These are phyloP conservation scores for Hypoxylon sp. DNA, from an alignment of 2,329 filamentous ascomycete genomes.

Conservation along the genomic window DNA sequence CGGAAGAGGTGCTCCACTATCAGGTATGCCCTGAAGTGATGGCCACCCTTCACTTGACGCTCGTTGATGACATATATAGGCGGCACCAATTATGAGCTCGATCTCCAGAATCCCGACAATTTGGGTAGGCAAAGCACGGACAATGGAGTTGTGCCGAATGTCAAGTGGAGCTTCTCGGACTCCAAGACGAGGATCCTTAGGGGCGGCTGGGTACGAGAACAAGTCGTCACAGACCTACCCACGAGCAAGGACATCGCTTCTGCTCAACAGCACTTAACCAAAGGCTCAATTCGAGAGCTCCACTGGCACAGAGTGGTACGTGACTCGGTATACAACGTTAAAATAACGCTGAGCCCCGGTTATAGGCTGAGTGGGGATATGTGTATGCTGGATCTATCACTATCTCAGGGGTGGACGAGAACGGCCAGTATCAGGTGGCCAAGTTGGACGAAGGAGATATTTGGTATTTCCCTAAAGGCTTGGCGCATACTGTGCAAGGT, in stretches of 20 bases:
- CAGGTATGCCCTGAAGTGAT: conserved; percentile 53
- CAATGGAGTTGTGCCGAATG: conserved; percentile 68
- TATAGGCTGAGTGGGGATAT: conserved; percentile 71
- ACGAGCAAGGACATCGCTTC: conserved; percentile 71
- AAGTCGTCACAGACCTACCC: conserved; percentile 72
- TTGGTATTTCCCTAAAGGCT: conserved; percentile 74
- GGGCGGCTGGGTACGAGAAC: conserved; percentile 72
- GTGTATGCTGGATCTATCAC: conserved; percentile 64
- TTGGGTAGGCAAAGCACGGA: conserved; percentile 69
- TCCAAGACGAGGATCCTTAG: conserved; percentile 68
- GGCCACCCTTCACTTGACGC: neutral
- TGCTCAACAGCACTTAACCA: conserved; percentile 72
- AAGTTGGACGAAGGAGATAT: conserved; percentile 68
- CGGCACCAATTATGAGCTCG: conserved; percentile 68
- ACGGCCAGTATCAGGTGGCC: conserved; percentile 63
- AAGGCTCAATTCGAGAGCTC: conserved; percentile 70
- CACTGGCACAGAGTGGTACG: conserved; percentile 73
- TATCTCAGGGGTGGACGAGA: conserved; percentile 68
- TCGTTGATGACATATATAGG: conserved; percentile 52
- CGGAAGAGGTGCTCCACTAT: conserved; percentile 65
- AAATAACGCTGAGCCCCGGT: conserved; percentile 1
- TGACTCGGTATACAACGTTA: conserved; percentile 12
- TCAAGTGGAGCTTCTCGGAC: conserved; percentile 75
- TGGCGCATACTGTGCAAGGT: conserved; percentile 69
- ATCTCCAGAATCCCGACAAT: conserved; percentile 69